Conservation (phyloP, 768 basidiomycete species). For the Phaeotremella fagi region DNA sequence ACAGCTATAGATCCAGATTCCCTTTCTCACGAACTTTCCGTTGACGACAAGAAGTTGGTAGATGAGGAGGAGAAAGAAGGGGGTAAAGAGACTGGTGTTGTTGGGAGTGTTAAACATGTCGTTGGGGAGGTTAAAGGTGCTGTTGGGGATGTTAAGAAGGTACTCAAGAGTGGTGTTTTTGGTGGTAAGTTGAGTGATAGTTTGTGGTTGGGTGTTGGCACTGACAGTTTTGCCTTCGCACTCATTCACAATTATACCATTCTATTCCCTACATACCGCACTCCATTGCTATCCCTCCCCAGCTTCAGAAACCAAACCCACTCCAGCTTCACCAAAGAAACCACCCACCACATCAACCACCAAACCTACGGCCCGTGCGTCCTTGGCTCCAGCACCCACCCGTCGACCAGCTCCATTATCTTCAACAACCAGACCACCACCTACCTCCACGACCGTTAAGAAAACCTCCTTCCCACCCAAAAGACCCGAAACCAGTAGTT, state of each 20-base stretch:
- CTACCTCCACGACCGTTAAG: background rate
- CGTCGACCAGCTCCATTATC: constrained; percentile 1
- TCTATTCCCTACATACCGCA: background rate
- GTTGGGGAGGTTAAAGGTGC: background rate
- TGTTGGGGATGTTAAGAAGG: constrained; percentile 30
- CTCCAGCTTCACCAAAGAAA: constrained; percentile 4
- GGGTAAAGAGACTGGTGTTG: background rate
- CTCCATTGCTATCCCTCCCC: background rate
- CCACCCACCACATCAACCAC: background rate
- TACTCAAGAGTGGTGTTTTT: constrained; percentile 35
- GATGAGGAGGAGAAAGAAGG: background rate
- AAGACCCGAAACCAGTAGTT: background rate
- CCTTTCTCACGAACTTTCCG: no score
- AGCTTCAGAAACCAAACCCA: constrained; percentile 11
- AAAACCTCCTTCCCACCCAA: background rate
- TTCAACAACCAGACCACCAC: background rate
- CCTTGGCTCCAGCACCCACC: constrained; percentile 5
- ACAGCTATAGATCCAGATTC: constrained; percentile 52
- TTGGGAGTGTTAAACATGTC: background rate
- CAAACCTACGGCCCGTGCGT: constrained; percentile 1
- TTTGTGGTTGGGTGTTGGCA: background rate
- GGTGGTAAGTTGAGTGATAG: constrained; percentile 16
- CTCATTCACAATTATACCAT: no score
- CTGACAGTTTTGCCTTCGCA: no score
- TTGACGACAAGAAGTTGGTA: background rate